Percentiles rank a stretch among this genome's conserved stretches.
Conservation (phyloP, 805 yeast genomes). For the Scheffersomyces amazonensis region DNA sequence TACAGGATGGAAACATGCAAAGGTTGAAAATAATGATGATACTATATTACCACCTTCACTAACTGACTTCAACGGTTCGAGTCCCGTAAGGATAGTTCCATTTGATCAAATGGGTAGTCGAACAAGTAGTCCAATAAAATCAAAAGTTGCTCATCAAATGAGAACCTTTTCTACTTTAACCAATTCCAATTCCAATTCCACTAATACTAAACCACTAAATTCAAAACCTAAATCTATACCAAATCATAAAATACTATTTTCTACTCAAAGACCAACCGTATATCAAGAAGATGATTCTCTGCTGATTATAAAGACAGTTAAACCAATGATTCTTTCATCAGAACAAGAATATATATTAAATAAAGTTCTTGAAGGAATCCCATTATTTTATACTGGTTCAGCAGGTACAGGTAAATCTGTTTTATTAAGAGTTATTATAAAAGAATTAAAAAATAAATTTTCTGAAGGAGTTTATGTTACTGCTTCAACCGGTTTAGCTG, state of each 20-base stretch:
- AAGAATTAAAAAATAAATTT: constrained; percentile 44
- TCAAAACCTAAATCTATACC: neutral
- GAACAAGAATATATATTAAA: constrained; percentile 69
- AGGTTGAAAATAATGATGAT: too few species aligned
- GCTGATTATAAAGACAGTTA: constrained; percentile 21
- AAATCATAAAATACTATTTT: constrained; percentile 7
- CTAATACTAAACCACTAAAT: neutral
- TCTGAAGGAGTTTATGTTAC: constrained; percentile 65
- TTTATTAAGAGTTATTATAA: constrained; percentile 63
- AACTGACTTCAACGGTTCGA: too few species aligned
- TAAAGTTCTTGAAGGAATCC: constrained; percentile 60
- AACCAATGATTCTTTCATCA: constrained; percentile 35
- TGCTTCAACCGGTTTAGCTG: constrained; percentile 84
- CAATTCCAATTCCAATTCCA: too few species aligned
- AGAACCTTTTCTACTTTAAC: too few species aligned
- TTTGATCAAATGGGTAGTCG: too few species aligned
- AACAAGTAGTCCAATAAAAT: too few species aligned
- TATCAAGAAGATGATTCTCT: neutral
- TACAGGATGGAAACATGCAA: too few species aligned
- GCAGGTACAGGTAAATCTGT: constrained; percentile 99
- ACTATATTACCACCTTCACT: too few species aligned
- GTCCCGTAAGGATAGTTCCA: too few species aligned
- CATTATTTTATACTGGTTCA: constrained; percentile 90
- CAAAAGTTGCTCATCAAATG: too few species aligned
- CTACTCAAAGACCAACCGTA: constrained; percentile 8